Base-by-base conservation (phyloP, 1,139 yeast species). In the Nakaseomyces delphensis region DNA sequence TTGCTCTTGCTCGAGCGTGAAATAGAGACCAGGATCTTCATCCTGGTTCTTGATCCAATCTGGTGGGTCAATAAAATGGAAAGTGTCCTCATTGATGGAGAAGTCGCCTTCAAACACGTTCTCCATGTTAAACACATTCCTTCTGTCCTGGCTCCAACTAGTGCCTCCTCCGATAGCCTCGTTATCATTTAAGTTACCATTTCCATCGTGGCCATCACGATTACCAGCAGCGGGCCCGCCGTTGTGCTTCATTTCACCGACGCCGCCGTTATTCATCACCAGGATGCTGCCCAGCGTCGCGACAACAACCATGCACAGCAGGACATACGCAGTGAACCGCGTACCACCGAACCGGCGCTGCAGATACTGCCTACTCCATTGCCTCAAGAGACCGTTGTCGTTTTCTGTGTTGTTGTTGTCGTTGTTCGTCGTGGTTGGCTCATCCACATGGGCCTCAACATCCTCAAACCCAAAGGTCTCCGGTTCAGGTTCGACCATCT, bases 11-110 rank as follows among this genome's bases (percentile, higher is more conserved):
- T 49, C 48, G 1, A 48, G 42, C 3, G 63, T 56, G 25, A 57
- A 39, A 40, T 63, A 59, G 6, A 64, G 45, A 1, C 70, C 71
- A n/a, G 67, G 62, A 46, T 67, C 71, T 15, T 48, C 47, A 8
- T 51, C 50, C 28, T 58, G 60, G 1, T 47, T 33, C 6, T 35
- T 39, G 10, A 50, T 38, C 0, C 41, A 37, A 5, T 33, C 48
- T 28, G 68, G 60, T 4, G 68, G 66, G 3, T 46, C 38, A 3
- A 67, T 48, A 42, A 67, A 66, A 14, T 51, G 49, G 27, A 64
- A 53, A 1, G 56, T 45, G 14, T 50, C 46, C 11, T 55, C 55
- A 8, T 46, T 45, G 9, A 47, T 43, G 15, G 44, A 35, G 41
- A 62, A 61, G 1, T 55, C 58, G 2, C 61, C 60, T 29, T 51